Conservation (phyloP, 352 stramenopile genomes). For the Blastocystis sp. region DNA sequence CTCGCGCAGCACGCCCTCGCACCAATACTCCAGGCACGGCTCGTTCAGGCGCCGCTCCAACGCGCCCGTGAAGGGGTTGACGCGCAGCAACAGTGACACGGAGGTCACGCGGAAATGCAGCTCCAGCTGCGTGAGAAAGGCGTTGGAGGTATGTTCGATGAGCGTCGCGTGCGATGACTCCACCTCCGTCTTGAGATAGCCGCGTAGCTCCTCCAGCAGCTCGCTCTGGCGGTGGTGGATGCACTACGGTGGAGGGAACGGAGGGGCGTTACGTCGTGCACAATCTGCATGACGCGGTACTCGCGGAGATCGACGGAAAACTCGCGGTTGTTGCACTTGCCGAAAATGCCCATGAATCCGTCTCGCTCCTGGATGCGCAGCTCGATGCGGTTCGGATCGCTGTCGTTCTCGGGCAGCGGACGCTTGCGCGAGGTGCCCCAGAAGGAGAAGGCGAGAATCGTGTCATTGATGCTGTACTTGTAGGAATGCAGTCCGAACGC, state of each 20-base stretch:
- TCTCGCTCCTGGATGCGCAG: neutral
- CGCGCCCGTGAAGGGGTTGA: constrained; percentile 46
- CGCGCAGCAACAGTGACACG: neutral
- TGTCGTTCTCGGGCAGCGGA: neutral
- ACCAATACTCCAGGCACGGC: constrained; percentile 10
- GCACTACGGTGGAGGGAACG: neutral
- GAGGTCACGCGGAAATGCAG: constrained; percentile 24
- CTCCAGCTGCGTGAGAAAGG: neutral
- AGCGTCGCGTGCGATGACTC: neutral
- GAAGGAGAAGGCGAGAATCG: constrained; percentile 41
- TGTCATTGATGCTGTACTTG: constrained; percentile 36
- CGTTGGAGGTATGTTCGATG: neutral
- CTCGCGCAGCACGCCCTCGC: neutral
- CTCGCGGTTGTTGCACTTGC: constrained; percentile 27
- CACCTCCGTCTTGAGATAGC: neutral
- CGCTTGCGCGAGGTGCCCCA: constrained; percentile 19
- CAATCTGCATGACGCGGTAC: constrained; percentile 46
- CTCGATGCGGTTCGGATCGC: neutral
- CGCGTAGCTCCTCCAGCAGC: neutral
- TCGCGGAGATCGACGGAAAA: constrained; percentile 39
- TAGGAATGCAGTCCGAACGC: constrained; percentile 24
- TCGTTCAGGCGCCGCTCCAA: neutral
- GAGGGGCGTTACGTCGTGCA: neutral
- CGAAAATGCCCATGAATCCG: constrained; percentile 7
- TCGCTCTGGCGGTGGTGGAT: constrained; percentile 19